Percentiles rank a stretch among this genome's conserved stretches.
Conservation (phyloP, 2,329 filamentous ascomycete species). For the Talaromyces sp. region DNA sequence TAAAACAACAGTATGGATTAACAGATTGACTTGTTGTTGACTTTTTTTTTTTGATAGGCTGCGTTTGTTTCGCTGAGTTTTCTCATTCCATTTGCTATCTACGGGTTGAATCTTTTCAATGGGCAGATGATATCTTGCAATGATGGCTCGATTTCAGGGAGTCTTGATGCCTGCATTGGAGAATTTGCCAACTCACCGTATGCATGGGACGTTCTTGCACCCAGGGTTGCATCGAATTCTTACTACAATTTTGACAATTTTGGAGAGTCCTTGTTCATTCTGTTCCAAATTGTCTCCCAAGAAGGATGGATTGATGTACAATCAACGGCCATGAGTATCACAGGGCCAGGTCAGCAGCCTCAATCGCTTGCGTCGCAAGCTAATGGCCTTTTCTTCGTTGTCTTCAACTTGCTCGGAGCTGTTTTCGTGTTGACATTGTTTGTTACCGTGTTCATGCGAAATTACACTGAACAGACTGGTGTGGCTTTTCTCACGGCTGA, state of each 20-base stretch:
- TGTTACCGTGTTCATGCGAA: conserved; percentile 99
- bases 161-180: conserved; percentile 67
- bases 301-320: conserved; percentile 98
- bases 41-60: conserved; percentile 45
- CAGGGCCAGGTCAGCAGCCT: conserved; percentile 69
- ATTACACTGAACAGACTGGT: conserved; percentile 97
- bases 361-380: conserved; percentile 63
- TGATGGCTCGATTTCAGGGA: conserved; percentile 56
- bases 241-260: conserved; percentile 95
- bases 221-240: conserved; percentile 72
- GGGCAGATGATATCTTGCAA: conserved; percentile 78
- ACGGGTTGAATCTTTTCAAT: conserved; percentile 87
- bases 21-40: conserved; percentile 5
- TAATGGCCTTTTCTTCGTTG: conserved; percentile 89
- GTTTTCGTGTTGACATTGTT: conserved; percentile 97
- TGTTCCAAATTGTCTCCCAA: conserved; percentile 98
- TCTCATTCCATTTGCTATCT: conserved; percentile 93
- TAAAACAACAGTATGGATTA: conserved; percentile 13
- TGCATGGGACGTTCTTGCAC: conserved; percentile 79
- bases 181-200: conserved; percentile 75
- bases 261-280: conserved; percentile 84
- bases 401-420: conserved; percentile 92
- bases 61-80: conserved; percentile 92
- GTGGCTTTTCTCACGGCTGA: conserved; percentile 94
- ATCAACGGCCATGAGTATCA: conserved; percentile 76